A percentile compares a stretch with the other conserved stretches of the same genome.
Evolutionary conservation across 2,329 filamentous ascomycete genomes (phyloP).

Genomic region (Colletotrichum brevisporum): DNA sequence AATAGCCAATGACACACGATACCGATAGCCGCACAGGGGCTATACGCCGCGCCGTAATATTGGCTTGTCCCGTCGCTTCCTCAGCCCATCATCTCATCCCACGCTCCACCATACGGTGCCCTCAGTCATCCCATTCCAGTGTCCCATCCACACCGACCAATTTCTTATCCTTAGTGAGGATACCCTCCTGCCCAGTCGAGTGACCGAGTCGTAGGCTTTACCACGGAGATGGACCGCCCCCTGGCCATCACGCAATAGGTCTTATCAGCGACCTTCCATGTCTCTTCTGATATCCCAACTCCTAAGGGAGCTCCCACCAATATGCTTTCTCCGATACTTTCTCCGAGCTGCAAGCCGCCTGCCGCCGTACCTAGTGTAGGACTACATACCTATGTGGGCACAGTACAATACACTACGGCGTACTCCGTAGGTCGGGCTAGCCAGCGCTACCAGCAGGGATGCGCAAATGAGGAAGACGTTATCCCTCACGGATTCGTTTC

Average conservation of each 20-base stretch:
- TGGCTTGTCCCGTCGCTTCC: no score
- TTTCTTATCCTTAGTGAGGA: no score
- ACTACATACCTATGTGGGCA: no score
- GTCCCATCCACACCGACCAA: background rate
- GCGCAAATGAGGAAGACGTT: no score
- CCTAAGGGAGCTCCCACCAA: no score
- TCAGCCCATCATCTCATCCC: background rate
- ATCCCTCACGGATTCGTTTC: no score
- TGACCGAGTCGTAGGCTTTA: background rate
- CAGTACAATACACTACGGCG: no score
- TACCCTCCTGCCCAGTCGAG: background rate
- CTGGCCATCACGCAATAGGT: background rate
- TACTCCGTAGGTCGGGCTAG: no score
- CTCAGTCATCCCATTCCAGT: background rate
- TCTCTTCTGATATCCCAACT: background rate
- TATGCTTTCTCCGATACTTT: conserved; percentile 19
- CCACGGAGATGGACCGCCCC: background rate
- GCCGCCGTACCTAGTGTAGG: background rate
- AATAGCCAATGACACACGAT: conserved; percentile 12
- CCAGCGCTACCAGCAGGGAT: background rate
- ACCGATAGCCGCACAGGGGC: conserved; percentile 27
- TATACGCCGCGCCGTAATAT: no score
- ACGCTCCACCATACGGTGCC: background rate
- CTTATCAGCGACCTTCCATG: background rate
- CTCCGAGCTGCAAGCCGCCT: conserved; percentile 9